Percentiles rank a stretch among this genome's conserved stretches.
These are phyloP conservation scores for Rhizopogon roseolus DNA, from an alignment of 768 basidiomycete genomes.

Conservation along the genomic window DNA sequence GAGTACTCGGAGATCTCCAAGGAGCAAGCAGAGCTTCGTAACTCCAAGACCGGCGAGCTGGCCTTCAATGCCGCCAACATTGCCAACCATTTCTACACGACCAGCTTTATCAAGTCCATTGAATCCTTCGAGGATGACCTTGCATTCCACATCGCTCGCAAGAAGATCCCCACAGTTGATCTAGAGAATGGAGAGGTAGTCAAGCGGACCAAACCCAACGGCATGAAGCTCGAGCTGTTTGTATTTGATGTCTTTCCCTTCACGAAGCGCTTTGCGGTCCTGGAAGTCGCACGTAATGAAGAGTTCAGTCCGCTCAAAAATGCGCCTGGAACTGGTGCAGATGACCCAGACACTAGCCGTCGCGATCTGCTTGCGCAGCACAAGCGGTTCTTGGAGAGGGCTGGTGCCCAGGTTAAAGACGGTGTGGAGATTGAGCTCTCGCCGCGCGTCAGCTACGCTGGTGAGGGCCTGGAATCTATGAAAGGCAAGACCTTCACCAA, in stretches of 20 bases:
- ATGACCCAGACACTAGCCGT: slow-evolving; percentile 88
- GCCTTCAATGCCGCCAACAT: slow-evolving; percentile 95
- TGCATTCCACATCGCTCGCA: slow-evolving; percentile 96
- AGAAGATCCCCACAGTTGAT: slow-evolving; percentile 90
- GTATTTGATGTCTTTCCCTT: slow-evolving; percentile 98
- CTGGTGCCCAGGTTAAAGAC: slow-evolving; percentile 70
- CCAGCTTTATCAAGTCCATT: slow-evolving; percentile 71
- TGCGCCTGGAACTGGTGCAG: slow-evolving; percentile 86
- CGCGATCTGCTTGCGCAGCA: slow-evolving; percentile 88
- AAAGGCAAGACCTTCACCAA: slow-evolving; percentile 76
- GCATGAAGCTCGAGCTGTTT: slow-evolving; percentile 99
- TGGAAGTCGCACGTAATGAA: slow-evolving; percentile 83
- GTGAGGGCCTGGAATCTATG: slow-evolving; percentile 80
- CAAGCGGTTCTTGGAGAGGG: slow-evolving; percentile 70
- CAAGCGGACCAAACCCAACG: slow-evolving; percentile 89
- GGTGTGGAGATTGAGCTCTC: slow-evolving; percentile 88
- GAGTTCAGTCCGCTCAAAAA: slow-evolving; percentile 99
- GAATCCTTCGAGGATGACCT: slow-evolving; percentile 82
- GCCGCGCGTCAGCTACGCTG: slow-evolving; percentile 84
- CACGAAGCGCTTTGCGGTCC: slow-evolving; percentile 74
- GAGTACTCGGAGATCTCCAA: slow-evolving; percentile 95
- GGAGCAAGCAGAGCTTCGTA: slow-evolving; percentile 78
- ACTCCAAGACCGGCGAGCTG: slow-evolving; percentile 67
- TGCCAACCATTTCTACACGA: slow-evolving; percentile 97
- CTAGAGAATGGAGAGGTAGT: slow-evolving; percentile 58